These are phyloP conservation scores for Cubamyces lactineus DNA, from an alignment of 768 basidiomycete genomes.

Conservation along the genomic window DNA sequence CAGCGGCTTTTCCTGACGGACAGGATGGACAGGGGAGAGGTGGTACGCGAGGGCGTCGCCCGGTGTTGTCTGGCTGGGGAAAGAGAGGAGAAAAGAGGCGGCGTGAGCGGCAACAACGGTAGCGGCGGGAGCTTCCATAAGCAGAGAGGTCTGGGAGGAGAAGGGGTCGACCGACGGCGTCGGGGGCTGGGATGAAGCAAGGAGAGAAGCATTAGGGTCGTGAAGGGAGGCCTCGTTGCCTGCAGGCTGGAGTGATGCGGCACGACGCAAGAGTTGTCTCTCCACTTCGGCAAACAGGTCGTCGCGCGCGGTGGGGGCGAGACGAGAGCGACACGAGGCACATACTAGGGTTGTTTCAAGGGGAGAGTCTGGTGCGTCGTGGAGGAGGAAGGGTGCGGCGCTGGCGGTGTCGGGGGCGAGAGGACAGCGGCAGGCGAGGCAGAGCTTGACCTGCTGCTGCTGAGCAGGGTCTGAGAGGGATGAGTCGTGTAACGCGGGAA, in stretches of 20 bases:
- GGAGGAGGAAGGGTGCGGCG: constrained; percentile 31
- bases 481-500: no score
- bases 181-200: constrained; percentile 16
- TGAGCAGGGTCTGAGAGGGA: constrained; percentile 31
- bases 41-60: constrained; percentile 1
- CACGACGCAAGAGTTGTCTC: constrained; percentile 34
- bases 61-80: constrained; percentile 1
- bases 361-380: constrained; percentile 31
- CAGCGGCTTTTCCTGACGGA: constrained; percentile 6
- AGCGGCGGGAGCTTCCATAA: constrained; percentile 34
- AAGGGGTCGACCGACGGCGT: constrained; percentile 26
- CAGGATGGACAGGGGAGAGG: background rate
- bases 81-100: constrained; percentile 7
- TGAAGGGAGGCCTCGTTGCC: constrained; percentile 38
- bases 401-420: constrained; percentile 35
- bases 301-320: constrained; percentile 32
- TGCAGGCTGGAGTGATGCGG: constrained; percentile 32
- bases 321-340: constrained; percentile 48
- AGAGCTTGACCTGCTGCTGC: constrained; percentile 39
- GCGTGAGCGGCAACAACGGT: background rate
- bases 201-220: constrained; percentile 5
- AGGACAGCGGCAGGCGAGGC: constrained; percentile 37
- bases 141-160: constrained; percentile 41
- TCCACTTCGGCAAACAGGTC: constrained; percentile 36
- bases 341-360: constrained; percentile 45